Evolutionary conservation across 257 asterid species (phyloP).

Genomic region (Craterostigma plantagineum): DNA sequence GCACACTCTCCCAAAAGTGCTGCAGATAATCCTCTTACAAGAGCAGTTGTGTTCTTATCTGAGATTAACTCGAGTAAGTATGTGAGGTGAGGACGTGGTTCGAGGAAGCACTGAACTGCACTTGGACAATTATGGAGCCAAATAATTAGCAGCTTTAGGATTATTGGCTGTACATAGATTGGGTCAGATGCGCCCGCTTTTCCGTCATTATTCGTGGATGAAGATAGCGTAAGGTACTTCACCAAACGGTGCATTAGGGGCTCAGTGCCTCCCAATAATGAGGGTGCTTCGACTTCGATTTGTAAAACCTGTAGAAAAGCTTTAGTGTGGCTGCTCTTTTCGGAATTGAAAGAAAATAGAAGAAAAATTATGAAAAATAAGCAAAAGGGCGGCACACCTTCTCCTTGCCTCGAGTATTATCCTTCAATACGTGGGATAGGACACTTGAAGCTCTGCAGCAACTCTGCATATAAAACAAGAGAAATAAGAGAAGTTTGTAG

Average conservation of each 20-base stretch:
- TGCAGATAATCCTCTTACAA: constrained; percentile 67
- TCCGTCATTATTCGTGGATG: constrained; percentile 64
- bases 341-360: constrained; percentile 4
- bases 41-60: constrained; percentile 35
- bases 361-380: constrained; percentile 7
- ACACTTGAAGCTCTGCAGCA: constrained; percentile 95
- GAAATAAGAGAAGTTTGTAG: background rate
- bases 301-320: constrained; percentile 55
- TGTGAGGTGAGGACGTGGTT: constrained; percentile 75
- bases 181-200: constrained; percentile 28
- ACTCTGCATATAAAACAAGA: constrained; percentile 34
- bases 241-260: constrained; percentile 83
- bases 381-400: constrained; percentile 26
- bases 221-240: constrained; percentile 77
- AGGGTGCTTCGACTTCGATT: constrained; percentile 66
- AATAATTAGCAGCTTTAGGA: constrained; percentile 56
- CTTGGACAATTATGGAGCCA: constrained; percentile 78
- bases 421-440: constrained; percentile 71
- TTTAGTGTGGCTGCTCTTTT: too few relatives aligned
- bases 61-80: constrained; percentile 67
- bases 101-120: constrained; percentile 77
- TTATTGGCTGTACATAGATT: constrained; percentile 53
- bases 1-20: constrained; percentile 59
- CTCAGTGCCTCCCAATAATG: constrained; percentile 46
- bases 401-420: constrained; percentile 72